Evolutionary conservation across 2,329 filamentous ascomycete genomes (phyloP).

Genomic region (Arthrobotrys sphaeroides): DNA sequence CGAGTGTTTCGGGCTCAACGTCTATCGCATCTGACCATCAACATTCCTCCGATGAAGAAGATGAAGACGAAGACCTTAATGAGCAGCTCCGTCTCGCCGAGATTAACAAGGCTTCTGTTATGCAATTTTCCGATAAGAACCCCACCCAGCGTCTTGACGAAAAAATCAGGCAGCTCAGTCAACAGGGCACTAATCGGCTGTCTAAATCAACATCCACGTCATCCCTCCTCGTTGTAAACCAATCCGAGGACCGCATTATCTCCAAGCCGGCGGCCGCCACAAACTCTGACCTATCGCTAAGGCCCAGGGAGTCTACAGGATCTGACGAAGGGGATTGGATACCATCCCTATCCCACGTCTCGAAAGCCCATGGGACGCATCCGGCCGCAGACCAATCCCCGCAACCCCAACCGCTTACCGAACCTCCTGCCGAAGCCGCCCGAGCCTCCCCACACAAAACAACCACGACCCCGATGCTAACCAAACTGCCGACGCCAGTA

Average conservation of each 20-base stretch:
- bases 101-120: slow-evolving; percentile 66
- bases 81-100: slow-evolving; percentile 57
- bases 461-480: background rate
- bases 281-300: background rate
- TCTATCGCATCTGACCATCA: background rate
- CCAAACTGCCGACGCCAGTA: slow-evolving; percentile 23
- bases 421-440: background rate
- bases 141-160: slow-evolving; percentile 95
- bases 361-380: background rate
- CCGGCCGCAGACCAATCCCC: background rate
- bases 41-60: slow-evolving; percentile 61
- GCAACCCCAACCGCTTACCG: background rate
- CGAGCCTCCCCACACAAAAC: background rate
- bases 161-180: slow-evolving; percentile 80
- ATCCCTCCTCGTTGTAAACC: slow-evolving; percentile 48
- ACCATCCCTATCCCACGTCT: slow-evolving; percentile 15
- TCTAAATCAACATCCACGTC: slow-evolving; percentile 38
- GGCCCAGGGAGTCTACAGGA: slow-evolving; percentile 20
- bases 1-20: background rate
- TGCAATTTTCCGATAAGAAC: slow-evolving; percentile 74
- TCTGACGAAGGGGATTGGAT: slow-evolving; percentile 53
- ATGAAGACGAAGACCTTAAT: slow-evolving; percentile 57
- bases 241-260: background rate
- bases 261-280: background rate
- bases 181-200: slow-evolving; percentile 64